Evolutionary conservation across 345 rosid species (phyloP), one percentile per base, ranked within the genome.

Genomic region (Citrus trifoliata): DNA sequence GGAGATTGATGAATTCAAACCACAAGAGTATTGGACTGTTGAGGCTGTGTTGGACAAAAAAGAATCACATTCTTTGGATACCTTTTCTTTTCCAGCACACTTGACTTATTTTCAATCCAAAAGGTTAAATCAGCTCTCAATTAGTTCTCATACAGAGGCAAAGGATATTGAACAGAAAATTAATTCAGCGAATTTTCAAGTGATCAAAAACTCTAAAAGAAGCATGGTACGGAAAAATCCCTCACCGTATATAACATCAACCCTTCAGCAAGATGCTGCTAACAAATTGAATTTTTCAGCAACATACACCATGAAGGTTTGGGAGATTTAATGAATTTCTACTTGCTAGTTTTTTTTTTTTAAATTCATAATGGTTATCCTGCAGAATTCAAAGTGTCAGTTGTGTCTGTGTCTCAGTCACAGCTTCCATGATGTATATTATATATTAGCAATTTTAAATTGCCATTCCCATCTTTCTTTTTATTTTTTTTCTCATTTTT

Each of bases 211-310:
- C 81, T 79, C 73, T 33, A 94, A 90, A 84, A 92, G 77, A 80
- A 89, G 82, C 82, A 86, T 82, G 69, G 77, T 82, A 25, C 87
- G 86, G 80, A 96, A 79, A 84, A 94, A 93, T 70, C 92, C 99
- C 28, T 86, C 97, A 65, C 99, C 99, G 24, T 96, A 90, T 82
- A 96, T 93, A 82, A 96, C 99, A 14, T 96, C 99, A 66, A 96
- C 98, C 27, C 97, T 96, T 81, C 99, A 96, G 88, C 98, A 96
- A 81, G 99, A 96, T 90, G 99, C 99, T 79, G 97, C 97, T 80
- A 94, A 90, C 86, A 94, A 89, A 82, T 87, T 96, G 76, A 85
- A 91, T 85, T 96, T 93, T 85, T 64, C 89, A 63, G 87, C 97
- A 63, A 70, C 90, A 60, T 64, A 91, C 76, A 93, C 99, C 74